These are phyloP conservation scores for Apiospora aurea DNA, from an alignment of 2,329 filamentous ascomycete genomes.

Conservation along the genomic window DNA sequence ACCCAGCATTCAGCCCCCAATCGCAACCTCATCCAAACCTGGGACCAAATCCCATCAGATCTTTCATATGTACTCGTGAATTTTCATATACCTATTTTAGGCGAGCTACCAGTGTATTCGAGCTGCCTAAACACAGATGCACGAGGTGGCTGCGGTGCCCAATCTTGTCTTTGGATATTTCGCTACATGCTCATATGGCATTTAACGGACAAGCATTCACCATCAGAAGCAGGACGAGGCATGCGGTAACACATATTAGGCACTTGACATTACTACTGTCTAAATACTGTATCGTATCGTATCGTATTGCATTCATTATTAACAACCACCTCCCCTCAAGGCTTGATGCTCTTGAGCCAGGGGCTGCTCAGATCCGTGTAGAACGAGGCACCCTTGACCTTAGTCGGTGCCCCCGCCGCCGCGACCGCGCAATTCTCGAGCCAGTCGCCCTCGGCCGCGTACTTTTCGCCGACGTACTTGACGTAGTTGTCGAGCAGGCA, in stretches of 20 bases:
- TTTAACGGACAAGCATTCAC: not conserved
- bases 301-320: not conserved
- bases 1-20: not conserved
- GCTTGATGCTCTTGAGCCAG: slow-evolving; percentile 41
- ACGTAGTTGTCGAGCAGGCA: slow-evolving; percentile 57
- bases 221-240: not conserved
- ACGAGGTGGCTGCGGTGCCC: no score
- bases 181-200: no score
- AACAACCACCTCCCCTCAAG: slow-evolving; percentile 25
- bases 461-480: slow-evolving; percentile 52
- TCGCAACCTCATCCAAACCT: not conserved
- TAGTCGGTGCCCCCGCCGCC: slow-evolving; percentile 45
- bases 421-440: slow-evolving; percentile 56
- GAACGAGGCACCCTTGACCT: slow-evolving; percentile 56
- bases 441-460: slow-evolving; percentile 57
- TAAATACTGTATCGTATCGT: not conserved
- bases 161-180: no score
- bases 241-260: not conserved
- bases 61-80: not conserved
- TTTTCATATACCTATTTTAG: no score
- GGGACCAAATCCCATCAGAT: not conserved
- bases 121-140: no score
- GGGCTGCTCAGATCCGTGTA: slow-evolving; percentile 53
- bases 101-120: no score
- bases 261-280: not conserved